These are phyloP conservation scores for Russula virescens DNA, from an alignment of 768 basidiomycete genomes.

Conservation along the genomic window DNA sequence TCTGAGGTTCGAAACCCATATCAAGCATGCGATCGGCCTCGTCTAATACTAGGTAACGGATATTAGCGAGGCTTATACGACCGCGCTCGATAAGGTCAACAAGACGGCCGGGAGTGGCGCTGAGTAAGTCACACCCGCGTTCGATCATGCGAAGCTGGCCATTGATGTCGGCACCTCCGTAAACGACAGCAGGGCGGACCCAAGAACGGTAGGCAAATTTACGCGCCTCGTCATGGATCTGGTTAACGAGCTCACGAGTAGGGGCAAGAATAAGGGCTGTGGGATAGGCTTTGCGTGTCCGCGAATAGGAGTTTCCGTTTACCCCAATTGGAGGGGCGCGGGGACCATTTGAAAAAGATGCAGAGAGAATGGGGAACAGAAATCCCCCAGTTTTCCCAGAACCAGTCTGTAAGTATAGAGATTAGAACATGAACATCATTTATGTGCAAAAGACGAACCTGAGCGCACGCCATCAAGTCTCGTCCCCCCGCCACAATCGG, in stretches of 20 bases:
- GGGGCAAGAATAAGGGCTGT: constrained; percentile 97
- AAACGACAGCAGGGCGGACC: constrained; percentile 98
- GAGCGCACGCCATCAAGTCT: constrained; percentile 94
- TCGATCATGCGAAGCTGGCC: constrained; percentile 91
- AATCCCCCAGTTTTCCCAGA: constrained; percentile 99
- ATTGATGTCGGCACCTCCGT: constrained; percentile 98
- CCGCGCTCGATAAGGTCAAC: constrained; percentile 99
- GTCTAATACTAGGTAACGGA: constrained; percentile 96
- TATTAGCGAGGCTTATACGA: constrained; percentile 90
- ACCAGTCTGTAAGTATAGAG: constrained; percentile 64
- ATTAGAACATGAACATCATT: constrained; percentile 21
- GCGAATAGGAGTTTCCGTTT: constrained; percentile 47
- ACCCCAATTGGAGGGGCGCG: constrained; percentile 54
- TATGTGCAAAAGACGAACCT: constrained; percentile 42
- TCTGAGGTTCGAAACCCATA: constrained; percentile 99
- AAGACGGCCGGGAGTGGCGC: constrained; percentile 96
- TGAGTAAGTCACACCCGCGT: constrained; percentile 94
- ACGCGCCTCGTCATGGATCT: constrained; percentile 98
- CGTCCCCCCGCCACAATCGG: constrained; percentile 90
- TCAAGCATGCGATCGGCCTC: constrained; percentile 99
- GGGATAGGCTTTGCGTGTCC: constrained; percentile 86
- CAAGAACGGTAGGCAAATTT: constrained; percentile 99
- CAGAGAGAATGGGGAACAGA: constrained; percentile 97
- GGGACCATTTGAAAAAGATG: constrained; percentile 83
- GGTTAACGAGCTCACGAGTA: constrained; percentile 96